Percentiles rank a stretch among this genome's conserved stretches.
Evolutionary conservation across 345 rosid genomes (phyloP).

Genomic region (Fremontodendron californicum): DNA sequence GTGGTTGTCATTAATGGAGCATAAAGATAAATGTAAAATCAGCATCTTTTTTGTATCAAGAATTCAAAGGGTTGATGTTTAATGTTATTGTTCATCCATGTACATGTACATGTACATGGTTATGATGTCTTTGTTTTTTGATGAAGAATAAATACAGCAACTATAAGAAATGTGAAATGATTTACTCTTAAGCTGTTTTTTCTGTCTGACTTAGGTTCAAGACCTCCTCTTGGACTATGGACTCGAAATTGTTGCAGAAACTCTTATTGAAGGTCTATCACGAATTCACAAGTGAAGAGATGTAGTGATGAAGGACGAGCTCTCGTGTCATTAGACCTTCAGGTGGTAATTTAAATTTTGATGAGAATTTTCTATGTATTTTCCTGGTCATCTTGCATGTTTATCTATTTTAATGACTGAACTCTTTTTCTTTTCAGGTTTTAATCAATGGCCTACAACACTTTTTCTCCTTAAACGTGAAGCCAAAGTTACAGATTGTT

Average conservation of each 20-base stretch:
- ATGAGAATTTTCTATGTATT: background rate
- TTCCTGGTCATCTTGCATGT: background rate
- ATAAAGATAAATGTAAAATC: background rate
- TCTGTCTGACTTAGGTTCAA: slow-evolving; percentile 52
- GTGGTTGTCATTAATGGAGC: background rate
- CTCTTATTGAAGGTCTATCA: slow-evolving; percentile 88
- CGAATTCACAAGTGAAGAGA: slow-evolving; percentile 84
- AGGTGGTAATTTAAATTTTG: slow-evolving; percentile 40
- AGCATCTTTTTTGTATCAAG: background rate
- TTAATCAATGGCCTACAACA: slow-evolving; percentile 83
- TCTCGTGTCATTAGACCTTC: slow-evolving; percentile 92
- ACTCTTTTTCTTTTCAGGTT: slow-evolving; percentile 45
- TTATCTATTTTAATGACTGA: background rate
- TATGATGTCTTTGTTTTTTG: background rate
- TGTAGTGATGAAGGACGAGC: slow-evolving; percentile 95
- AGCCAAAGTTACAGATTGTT: slow-evolving; percentile 71
- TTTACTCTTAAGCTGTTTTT: slow-evolving; percentile 8
- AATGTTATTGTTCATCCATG: background rate
- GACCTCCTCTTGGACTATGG: slow-evolving; percentile 73
- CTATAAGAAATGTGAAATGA: background rate
- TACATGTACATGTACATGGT: too few relatives aligned
- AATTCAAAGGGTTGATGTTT: background rate
- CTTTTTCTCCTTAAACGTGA: slow-evolving; percentile 65
- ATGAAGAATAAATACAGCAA: background rate
- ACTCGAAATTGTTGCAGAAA: slow-evolving; percentile 83